Evolutionary conservation across 176 grass and related monocot species (phyloP).

Genomic region (Bonia amplexicaulis): DNA sequence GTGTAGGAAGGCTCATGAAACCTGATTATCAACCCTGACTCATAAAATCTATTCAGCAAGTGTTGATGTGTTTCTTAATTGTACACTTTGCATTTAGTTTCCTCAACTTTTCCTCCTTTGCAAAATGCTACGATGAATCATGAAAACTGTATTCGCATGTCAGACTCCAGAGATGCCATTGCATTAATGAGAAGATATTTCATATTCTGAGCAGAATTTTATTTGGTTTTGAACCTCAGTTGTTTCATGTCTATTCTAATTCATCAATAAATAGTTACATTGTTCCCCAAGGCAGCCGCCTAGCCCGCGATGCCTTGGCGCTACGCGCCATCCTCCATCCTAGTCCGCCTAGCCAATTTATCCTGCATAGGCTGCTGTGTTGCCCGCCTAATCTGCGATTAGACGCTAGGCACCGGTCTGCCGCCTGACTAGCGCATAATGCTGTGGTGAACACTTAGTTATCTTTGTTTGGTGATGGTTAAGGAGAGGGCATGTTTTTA

Average conservation of each 20-base stretch:
- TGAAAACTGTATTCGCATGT: slow-evolving; percentile 31
- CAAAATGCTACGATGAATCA: not conserved
- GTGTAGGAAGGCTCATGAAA: not conserved
- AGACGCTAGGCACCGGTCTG: no score
- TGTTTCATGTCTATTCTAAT: not conserved
- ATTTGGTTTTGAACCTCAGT: not conserved
- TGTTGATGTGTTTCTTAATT: not conserved
- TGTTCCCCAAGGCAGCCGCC: no score
- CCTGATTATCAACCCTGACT: not conserved
- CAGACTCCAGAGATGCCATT: slow-evolving; percentile 44
- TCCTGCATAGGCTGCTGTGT: no score
- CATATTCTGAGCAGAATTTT: slow-evolving; percentile 10
- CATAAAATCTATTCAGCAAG: not conserved
- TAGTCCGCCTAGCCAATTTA: no score
- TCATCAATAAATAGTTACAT: not conserved
- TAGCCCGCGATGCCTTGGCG: no score
- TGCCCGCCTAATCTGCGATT: no score
- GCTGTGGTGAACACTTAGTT: not conserved
- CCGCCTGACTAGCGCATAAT: no score
- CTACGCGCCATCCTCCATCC: no score
- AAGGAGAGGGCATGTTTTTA: not conserved
- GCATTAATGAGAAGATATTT: slow-evolving; percentile 49
- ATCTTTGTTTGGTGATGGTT: not conserved
- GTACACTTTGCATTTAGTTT: not conserved
- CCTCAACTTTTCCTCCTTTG: accelerated